Evolutionary conservation across 257 asterid species (phyloP), one percentile per base, ranked within the genome.

Genomic region (Solanum ahanhuiri): DNA sequence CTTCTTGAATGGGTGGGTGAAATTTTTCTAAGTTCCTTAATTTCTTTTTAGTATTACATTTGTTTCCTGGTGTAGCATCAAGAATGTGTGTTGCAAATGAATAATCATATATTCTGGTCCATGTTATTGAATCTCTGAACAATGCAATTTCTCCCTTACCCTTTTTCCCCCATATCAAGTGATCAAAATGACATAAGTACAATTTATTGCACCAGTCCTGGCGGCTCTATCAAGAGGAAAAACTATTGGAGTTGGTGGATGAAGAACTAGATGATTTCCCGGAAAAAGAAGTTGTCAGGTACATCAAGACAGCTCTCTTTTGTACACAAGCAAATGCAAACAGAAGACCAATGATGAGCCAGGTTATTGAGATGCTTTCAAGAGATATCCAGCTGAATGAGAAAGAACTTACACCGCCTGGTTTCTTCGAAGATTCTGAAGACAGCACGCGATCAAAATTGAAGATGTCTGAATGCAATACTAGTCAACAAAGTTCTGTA

Each of bases 271-370:
- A 89, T 72, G 93, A 90, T 71, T 93, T 81, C 72, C 96, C 97
- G 0, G 82, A 92, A 85, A 92, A 92, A 30, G 95, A 91, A 87
- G 93, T 92, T 43, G 54, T 95, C 17, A 91, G 95, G 93, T 93
- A 90, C 85, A 92, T 95, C 77, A 96, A 95, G 92, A 96, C 93
- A 41, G 98, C 98, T 71, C 95, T 96, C 58, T 96, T 96, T 90
- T 96, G 99, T 92, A 88, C 92, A 58, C 99, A 95, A 91, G 94
- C 98, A 79, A 94, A 86, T 81, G 94, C 96, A 85, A 91, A 91
- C 85, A 92, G 99, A 88, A 94, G 99, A 91, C 99, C 99, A 11
- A 11, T 90, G 91, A 95, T 96, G 97, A 91, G 97, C 93, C 99
- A 95, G 88, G 98, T 94, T 87, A 87, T 89, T 6, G 88, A 92